These are phyloP conservation scores for Suhomyces sp. DNA, from an alignment of 805 yeast genomes.

Conservation along the genomic window DNA sequence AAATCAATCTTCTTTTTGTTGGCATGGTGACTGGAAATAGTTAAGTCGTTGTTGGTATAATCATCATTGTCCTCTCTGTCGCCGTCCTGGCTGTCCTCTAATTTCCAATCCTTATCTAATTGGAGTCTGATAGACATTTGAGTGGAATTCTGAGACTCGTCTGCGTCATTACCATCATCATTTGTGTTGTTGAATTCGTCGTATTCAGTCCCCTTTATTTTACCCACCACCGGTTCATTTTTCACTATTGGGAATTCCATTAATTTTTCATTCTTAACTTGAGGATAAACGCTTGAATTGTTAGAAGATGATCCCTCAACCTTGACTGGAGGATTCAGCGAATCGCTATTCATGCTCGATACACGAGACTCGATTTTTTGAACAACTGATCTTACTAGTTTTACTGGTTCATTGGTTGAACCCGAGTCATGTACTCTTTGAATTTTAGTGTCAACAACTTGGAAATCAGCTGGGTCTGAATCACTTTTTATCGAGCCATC, in stretches of 20 bases:
- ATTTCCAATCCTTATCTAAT: conserved; percentile 36
- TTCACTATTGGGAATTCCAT: background rate
- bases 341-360: conserved; percentile 1
- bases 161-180: conserved; percentile 2
- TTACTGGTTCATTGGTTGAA: background rate
- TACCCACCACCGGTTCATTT: background rate
- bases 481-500: conserved; percentile 1
- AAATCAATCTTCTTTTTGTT: conserved; percentile 8
- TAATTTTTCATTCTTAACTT: background rate
- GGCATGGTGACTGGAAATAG: conserved; percentile 7
- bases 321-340: background rate
- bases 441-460: conserved; percentile 1
- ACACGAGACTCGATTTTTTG: conserved; percentile 4
- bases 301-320: background rate
- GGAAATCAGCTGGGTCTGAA: background rate
- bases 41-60: conserved; percentile 18
- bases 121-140: conserved; percentile 27
- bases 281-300: conserved; percentile 1
- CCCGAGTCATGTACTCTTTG: background rate
- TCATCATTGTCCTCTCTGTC: conserved; percentile 38
- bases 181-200: background rate
- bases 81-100: conserved; percentile 39
- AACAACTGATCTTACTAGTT: conserved; percentile 4
- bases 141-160: conserved; percentile 7
- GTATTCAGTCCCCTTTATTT: background rate